These are phyloP conservation scores for Beta macrorhiza DNA, from an alignment of 179 eudicot species.

Conservation along the genomic window DNA sequence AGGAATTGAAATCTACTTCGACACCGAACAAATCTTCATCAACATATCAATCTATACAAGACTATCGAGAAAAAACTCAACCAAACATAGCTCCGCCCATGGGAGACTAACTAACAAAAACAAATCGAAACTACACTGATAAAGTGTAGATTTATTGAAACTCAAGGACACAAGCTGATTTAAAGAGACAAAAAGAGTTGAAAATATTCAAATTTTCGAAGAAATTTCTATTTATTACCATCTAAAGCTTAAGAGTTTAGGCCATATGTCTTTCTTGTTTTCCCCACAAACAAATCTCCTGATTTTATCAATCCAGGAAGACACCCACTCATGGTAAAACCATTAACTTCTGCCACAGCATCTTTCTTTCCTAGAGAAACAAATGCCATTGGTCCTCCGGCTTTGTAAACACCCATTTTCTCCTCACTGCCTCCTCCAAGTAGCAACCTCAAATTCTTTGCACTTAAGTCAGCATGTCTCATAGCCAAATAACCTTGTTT, in stretches of 20 bases:
- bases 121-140: no score
- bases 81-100: no score
- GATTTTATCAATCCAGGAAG: constrained; percentile 67
- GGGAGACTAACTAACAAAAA: no score
- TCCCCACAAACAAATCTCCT: constrained; percentile 61
- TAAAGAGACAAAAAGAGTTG: no score
- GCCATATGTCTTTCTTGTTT: constrained; percentile 56
- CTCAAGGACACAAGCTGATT: no score
- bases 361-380: constrained; percentile 66
- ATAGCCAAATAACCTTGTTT: constrained; percentile 71
- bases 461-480: constrained; percentile 45
- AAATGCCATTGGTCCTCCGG: constrained; percentile 50
- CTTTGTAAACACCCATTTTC: constrained; percentile 38
- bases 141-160: no score
- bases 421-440: constrained; percentile 37
- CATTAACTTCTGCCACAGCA: constrained; percentile 44
- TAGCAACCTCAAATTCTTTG: constrained; percentile 52
- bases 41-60: no score
- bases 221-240: no score
- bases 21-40: no score
- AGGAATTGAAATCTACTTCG: no score
- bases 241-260: constrained; percentile 21
- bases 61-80: no score
- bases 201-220: no score
- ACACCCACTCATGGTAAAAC: constrained; percentile 43